Base-by-base conservation (phyloP, 1,284 basidiomycete genomes). In the Rhodotorula sp. region DNA sequence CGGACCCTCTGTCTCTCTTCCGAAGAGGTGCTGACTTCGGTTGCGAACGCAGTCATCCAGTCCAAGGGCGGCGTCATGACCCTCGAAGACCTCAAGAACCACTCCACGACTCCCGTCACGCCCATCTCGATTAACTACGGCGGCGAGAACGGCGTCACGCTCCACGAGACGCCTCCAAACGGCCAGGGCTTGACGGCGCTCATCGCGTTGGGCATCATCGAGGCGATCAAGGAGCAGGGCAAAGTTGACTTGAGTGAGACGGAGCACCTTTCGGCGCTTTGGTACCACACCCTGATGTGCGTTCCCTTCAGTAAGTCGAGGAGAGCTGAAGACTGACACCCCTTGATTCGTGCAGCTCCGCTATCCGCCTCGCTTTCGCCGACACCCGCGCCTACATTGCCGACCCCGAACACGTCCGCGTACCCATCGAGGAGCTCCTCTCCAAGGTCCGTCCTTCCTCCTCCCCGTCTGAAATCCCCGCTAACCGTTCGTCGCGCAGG, bases 121-220 rank as follows among this genome's bases (percentile, higher is more conserved):
- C 94, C 94, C 2, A 94, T 97, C 81, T 87, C 86, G 65, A 95
- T 95, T 80, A 92, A 89, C 1, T 97, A 94, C 80, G 87, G 84
- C 10, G 84, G 84, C 18, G 77, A 81, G 58, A 66, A 78, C n/a
- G 89, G 91, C 71, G 88, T 92, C 18, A 90, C 90, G 1, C 83
- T 94, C 0, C 91, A 91, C 78, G 92, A 94, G 85, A 91, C 90
- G 72, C 77, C 84, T 67, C 73, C 77, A 0, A 96, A 95, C 78
- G 93, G 94, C 22, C 94, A 97, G 86, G 94, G 91, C 80, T 86
- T 98, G n/a, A 93, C 92, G 2, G 92, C 94, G 0, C 85, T 98
- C 16, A 83, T 98, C 57, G 68, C 94, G 8, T 84, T 98, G 13
- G 95, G 94, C 1, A 92, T 99, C 65, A 82, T 99, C 55, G 94